A percentile compares a stretch with the other conserved stretches of the same genome.
Conservation (phyloP, 148 eudicot species). For the Vaccinium darrowii region DNA sequence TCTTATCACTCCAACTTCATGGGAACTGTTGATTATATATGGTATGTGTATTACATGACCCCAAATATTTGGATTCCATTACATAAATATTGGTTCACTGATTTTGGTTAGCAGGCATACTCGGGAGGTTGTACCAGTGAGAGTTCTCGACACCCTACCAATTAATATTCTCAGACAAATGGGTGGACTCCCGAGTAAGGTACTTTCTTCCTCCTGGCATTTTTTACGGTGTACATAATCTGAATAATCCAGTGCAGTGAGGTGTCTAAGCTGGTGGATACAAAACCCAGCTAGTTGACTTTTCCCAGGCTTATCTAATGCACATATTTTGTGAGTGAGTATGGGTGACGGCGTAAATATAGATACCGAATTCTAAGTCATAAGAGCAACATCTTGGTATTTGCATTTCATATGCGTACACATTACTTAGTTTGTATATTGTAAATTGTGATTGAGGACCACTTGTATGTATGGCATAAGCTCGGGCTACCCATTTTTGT, state of each 20-base stretch:
- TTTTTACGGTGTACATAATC: neutral
- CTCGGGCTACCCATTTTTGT: neutral
- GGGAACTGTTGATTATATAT: conserved; percentile 80
- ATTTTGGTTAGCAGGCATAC: conserved; percentile 49
- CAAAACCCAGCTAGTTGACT: neutral
- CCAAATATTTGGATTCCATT: neutral
- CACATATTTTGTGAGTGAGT: neutral
- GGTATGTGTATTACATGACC: conserved; percentile 34
- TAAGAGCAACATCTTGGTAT: neutral
- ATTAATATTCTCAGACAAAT: conserved; percentile 33
- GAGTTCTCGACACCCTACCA: conserved; percentile 72
- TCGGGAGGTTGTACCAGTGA: conserved; percentile 55
- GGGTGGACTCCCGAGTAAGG: conserved; percentile 76
- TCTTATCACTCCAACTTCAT: conserved; percentile 60
- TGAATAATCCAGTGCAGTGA: neutral
- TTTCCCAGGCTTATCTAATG: neutral
- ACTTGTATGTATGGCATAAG: neutral
- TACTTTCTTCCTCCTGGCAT: conserved; percentile 12
- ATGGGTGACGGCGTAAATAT: too few relatives aligned
- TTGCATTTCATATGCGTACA: neutral
- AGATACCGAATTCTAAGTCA: neutral
- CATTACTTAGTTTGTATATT: too few relatives aligned
- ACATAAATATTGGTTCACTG: conserved; percentile 1
- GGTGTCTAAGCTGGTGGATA: neutral
- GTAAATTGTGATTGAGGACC: neutral